Base-by-base conservation (phyloP, 2,329 filamentous ascomycete species). In the Arthrobotrys iridis region DNA sequence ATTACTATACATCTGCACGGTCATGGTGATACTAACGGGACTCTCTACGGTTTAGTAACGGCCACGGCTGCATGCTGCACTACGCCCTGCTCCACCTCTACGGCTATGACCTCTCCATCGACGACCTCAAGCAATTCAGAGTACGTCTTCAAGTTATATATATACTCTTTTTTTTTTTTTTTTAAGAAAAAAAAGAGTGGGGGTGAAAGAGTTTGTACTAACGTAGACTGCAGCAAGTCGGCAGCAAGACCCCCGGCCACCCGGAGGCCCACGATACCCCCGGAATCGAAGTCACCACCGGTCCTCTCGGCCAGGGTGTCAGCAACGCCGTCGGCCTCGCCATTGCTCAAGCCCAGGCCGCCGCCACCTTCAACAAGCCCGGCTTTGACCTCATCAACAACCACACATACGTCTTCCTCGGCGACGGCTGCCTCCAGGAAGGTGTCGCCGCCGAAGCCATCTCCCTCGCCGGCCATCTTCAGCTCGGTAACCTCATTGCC, bases 11-110 rank as follows among this genome's bases (percentile, higher is more conserved):
- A 55, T 26, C 4, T 52, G 33, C 46, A 30, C 33, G 26, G 24
- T 52, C 10, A 30, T 11, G 6, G 33, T 33, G 4, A 4, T 20
- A 8, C 50, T 55, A 22, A 55, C 15, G 4, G 28, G 10, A 5
- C 28, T 33, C 13, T 41, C 24, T 50, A 13, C 57, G 33, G 60
- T 57, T 59, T 80, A 97, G 93, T 77, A 99, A 99, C 87, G 95
- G 95, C 80, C 95, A 99, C 86, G 95, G 91, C 81, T 99, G 95
- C 89, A 97, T 99, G 93, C 92, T 99, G 77, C 95, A 97, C 84
- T 99, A 99, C 90, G 91, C 94, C 81, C 88, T 99, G 80, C 91
- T 99, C 81, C 95, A 99, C 87, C 88, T 99, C 68, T 97, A 93
- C 85, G 95, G 95, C 83, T 99, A 96, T 84, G 88, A 85, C 78